Conservation (phyloP, 2,329 filamentous ascomycete genomes). For the Epichloe scottii region DNA sequence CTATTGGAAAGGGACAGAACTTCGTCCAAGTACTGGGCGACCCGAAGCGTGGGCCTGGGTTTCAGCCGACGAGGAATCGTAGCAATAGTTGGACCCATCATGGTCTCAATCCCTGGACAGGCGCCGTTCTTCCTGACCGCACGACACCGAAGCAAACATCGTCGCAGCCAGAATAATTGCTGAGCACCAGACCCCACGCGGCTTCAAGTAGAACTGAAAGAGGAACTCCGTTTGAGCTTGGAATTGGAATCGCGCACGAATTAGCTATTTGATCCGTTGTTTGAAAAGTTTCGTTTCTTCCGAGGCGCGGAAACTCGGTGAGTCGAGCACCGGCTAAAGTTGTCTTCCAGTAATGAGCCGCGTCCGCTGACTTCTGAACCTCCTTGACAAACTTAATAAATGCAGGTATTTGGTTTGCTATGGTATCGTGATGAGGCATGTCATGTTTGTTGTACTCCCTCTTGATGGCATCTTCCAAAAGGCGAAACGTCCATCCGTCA, state of each 20-base stretch:
- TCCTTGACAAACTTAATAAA: not conserved
- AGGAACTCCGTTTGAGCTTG: not conserved
- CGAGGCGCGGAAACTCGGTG: not conserved
- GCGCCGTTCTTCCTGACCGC: slow-evolving; percentile 16
- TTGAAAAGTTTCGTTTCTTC: not conserved
- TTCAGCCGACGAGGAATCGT: slow-evolving; percentile 16
- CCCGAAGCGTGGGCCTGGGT: slow-evolving; percentile 3
- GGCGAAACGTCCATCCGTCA: not conserved
- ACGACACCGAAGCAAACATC: slow-evolving; percentile 17
- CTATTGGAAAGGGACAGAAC: slow-evolving; percentile 4
- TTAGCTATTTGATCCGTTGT: not conserved
- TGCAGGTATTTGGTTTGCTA: not conserved
- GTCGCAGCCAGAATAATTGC: slow-evolving; percentile 8
- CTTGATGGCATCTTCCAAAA: not conserved
- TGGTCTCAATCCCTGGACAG: slow-evolving; percentile 14
- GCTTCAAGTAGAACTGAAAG: slow-evolving; percentile 12
- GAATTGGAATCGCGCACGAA: not conserved
- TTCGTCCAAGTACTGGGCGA: slow-evolving; percentile 10
- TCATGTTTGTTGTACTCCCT: not conserved
- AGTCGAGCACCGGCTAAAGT: not conserved
- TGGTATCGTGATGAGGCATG: not conserved
- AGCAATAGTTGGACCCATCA: slow-evolving; percentile 19
- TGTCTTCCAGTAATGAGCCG: not conserved
- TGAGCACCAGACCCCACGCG: slow-evolving; percentile 15
- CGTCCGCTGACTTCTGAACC: not conserved